Percentiles rank a stretch among this genome's conserved stretches.
Conservation (phyloP, 768 basidiomycete species). For the Hericium coralloides region DNA sequence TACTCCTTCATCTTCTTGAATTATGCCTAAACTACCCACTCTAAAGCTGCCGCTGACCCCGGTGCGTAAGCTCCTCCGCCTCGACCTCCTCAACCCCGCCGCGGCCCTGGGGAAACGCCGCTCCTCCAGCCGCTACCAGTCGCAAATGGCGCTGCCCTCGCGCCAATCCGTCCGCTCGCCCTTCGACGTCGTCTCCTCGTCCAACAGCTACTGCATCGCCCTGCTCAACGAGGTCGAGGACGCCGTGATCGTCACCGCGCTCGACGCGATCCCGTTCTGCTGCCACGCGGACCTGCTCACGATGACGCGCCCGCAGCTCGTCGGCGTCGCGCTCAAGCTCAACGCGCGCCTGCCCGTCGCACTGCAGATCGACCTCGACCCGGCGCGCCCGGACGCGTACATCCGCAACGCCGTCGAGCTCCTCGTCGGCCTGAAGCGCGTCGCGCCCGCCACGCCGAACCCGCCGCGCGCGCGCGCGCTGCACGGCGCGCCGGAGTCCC, state of each 20-base stretch:
- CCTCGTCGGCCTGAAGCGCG: slow-evolving; percentile 43
- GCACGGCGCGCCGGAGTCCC: not conserved
- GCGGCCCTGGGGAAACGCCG: not conserved
- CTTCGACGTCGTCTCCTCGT: not conserved
- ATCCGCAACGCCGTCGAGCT: slow-evolving; percentile 51
- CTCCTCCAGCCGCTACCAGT: not conserved
- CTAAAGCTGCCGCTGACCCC: not conserved
- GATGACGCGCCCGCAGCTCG: slow-evolving; percentile 48
- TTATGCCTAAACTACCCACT: not conserved
- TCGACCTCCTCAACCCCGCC: not conserved
- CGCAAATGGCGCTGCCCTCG: not conserved
- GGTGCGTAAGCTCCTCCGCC: not conserved
- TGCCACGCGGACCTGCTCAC: slow-evolving; percentile 65
- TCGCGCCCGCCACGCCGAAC: slow-evolving; percentile 12
- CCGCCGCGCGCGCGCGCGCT: not conserved
- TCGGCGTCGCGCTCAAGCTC: slow-evolving; percentile 41
- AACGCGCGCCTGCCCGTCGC: slow-evolving; percentile 48
- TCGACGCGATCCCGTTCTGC: slow-evolving; percentile 54
- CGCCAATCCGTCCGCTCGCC: not conserved
- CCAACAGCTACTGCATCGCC: slow-evolving; percentile 31
- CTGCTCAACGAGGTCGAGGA: slow-evolving; percentile 51
- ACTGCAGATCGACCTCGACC: slow-evolving; percentile 38
- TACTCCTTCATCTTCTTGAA: not conserved
- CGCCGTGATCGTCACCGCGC: slow-evolving; percentile 54
- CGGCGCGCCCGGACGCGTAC: slow-evolving; percentile 28